Base-by-base conservation (phyloP, 208 protist genomes). In the Trypanosomatidae sp. region DNA sequence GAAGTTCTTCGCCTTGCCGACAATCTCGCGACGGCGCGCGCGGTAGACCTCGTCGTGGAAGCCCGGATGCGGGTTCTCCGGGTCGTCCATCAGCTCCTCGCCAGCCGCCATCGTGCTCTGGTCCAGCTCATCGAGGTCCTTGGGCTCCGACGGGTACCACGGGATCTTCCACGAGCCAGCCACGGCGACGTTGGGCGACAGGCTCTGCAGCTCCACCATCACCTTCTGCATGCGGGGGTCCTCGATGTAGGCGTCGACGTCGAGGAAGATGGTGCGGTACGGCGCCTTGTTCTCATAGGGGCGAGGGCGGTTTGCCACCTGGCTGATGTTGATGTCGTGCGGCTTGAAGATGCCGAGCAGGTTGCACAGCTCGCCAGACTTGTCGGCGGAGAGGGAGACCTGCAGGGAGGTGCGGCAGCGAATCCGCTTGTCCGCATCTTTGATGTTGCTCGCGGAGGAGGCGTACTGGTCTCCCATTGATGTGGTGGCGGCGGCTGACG, bases 21-120 rank as follows among this genome's bases (percentile, higher is more conserved):
- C 90, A 72, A 98, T 94, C 52, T 86, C 73, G n/a, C 78, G 82
- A 53, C 98, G 90, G 50, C 98, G 89, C 41, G 88, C 83, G 44
- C 94, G 84, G 85, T 99, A 99, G n/a, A 77, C 92, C 49, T 84
- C 70, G 76, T 99, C 98, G 66, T 95, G 85, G 73, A 99, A 99
- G 67, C 97, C 98, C 2, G 97, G 98, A 77, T 99, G 97, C 36
- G 98, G 95, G 59, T 91, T 81, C 41, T 92, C 71, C 2, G 98
- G 90, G 53, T 99, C 98, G 30, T 81, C 74, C 44, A 95, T 92
- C 22, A 94, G 84, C 71, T 97, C 92, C 44, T 83, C 83, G 36
- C 89, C 89, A 1, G 86, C 88, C 25, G 96, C 94, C 19, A 98
- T 66, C 22, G 89, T 89, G 59, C 77, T 89, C 74, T 97, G 85